phyloP scores from a whole-genome alignment of 164 flowering plant genomes.

The Magnolia sinica region DNA sequence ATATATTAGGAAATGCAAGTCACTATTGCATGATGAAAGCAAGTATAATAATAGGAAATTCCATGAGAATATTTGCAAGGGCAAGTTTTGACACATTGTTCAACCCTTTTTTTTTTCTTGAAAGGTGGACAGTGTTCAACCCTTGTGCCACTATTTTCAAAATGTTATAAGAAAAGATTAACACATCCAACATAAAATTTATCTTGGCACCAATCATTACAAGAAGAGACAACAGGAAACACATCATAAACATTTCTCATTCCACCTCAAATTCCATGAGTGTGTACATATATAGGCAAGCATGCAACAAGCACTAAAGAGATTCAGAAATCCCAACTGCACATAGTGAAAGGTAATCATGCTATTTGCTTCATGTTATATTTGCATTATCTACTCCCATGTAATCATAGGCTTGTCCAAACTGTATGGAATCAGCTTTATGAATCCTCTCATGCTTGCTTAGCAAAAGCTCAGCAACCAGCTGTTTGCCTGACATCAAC shows the following conservation, averaged over 20 bases:
- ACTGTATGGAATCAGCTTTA: too few relatives aligned
- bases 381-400: too few relatives aligned
- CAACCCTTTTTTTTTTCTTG: not conserved
- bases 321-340: too few relatives aligned
- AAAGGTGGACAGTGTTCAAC: not conserved
- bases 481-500: too few relatives aligned
- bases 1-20: not conserved
- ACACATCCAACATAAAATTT: not conserved
- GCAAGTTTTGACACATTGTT: not conserved
- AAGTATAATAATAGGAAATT: not conserved
- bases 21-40: slow-evolving; percentile 1
- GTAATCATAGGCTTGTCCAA: too few relatives aligned
- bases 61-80: not conserved
- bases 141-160: not conserved
- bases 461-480: too few relatives aligned
- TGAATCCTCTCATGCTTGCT: too few relatives aligned
- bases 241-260: not conserved
- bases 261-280: not conserved
- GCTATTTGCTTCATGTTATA: too few relatives aligned
- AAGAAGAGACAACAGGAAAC: not conserved
- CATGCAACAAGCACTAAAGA: too few relatives aligned
- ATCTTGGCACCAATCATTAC: not conserved
- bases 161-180: not conserved
- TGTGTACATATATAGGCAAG: too few relatives aligned
- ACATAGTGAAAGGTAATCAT: too few relatives aligned